Evolutionary conservation across 2,329 filamentous ascomycete species (phyloP).

Genomic region (Colletotrichum gloeosporioides): DNA sequence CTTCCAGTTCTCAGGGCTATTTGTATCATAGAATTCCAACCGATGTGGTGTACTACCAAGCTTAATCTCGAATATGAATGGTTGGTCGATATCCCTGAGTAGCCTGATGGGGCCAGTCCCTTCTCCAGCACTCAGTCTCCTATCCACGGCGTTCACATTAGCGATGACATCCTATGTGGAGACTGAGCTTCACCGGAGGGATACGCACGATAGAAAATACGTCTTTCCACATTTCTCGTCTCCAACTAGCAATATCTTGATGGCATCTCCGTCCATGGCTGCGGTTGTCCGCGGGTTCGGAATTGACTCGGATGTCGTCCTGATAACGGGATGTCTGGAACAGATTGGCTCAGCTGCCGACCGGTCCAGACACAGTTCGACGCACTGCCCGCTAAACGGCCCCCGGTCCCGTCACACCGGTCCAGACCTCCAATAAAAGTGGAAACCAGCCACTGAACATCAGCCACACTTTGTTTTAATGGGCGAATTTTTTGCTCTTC

Average conservation of each 20-base stretch:
- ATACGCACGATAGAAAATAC: slow-evolving; percentile 64
- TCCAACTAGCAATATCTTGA: slow-evolving; percentile 64
- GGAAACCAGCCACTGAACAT: background rate
- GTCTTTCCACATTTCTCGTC: slow-evolving; percentile 66
- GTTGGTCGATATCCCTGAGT: slow-evolving; percentile 64
- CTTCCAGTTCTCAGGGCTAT: slow-evolving; percentile 63
- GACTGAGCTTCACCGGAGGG: background rate
- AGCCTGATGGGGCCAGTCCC: slow-evolving; percentile 48
- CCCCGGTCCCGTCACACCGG: background rate
- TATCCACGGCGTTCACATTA: slow-evolving; percentile 30
- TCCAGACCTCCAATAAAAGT: background rate
- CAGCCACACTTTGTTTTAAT: background rate
- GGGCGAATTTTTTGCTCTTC: background rate
- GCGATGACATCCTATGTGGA: background rate
- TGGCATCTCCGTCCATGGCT: slow-evolving; percentile 52
- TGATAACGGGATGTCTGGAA: slow-evolving; percentile 13
- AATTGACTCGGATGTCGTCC: background rate
- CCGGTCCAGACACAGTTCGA: background rate
- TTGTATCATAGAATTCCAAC: slow-evolving; percentile 66
- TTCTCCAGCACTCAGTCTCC: slow-evolving; percentile 56
- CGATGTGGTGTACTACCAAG: slow-evolving; percentile 45
- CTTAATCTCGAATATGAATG: slow-evolving; percentile 62
- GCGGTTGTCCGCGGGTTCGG: background rate
- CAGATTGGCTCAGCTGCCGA: slow-evolving; percentile 19
- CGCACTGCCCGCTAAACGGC: background rate